Percentiles rank a stretch among this genome's conserved stretches.
phyloP scores from a whole-genome alignment of 345 rosid species.

The Conringia planisiliqua region DNA sequence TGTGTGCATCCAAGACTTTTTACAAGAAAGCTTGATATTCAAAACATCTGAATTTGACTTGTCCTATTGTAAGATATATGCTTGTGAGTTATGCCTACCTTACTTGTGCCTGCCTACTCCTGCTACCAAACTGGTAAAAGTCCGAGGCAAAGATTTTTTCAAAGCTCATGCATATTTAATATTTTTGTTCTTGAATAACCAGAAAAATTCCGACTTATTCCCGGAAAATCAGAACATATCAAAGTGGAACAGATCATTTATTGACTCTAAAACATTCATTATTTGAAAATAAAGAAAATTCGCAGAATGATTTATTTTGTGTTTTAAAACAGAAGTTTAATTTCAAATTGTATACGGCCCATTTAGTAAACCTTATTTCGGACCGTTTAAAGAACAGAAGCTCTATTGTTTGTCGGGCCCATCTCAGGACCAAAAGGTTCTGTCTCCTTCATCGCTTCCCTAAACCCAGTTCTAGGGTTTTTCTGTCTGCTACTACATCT shows the following conservation, averaged over 20 bases:
- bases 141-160: not conserved
- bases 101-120: not conserved
- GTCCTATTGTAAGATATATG: not conserved
- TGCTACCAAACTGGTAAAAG: constrained; percentile 10
- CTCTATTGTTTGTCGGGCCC: constrained; percentile 11
- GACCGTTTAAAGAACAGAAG: not conserved
- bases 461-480: constrained; percentile 30
- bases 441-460: not conserved
- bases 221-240: not conserved
- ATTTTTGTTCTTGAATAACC: not conserved
- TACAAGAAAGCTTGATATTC: not conserved
- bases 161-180: not conserved
- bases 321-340: not conserved
- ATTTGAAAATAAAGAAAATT: not conserved
- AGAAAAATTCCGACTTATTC: not conserved
- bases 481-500: not conserved
- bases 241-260: not conserved
- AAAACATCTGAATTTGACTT: constrained; percentile 25
- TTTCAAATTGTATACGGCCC: not conserved
- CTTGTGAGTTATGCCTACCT: too few species aligned
- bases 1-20: not conserved
- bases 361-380: not conserved
- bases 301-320: not conserved
- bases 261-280: not conserved
- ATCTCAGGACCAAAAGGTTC: not conserved